Evolutionary conservation across 495 filamentous ascomycete genomes (phyloP), one percentile per base, ranked within the genome.

Genomic region (Penicillium egyptiacum): DNA sequence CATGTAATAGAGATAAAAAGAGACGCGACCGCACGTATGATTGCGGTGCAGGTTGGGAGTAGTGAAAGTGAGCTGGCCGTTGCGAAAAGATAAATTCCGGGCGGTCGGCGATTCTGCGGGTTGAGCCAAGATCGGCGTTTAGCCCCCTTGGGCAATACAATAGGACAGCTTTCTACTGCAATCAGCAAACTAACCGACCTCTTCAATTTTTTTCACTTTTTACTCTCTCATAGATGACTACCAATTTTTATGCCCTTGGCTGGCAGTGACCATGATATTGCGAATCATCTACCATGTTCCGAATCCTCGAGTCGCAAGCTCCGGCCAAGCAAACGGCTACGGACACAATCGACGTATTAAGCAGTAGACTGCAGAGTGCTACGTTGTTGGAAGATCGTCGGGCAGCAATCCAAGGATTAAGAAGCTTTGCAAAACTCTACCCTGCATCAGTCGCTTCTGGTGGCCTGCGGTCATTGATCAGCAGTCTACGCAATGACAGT

Each of bases 391-490:
- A 98, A 75, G 94, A 98, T 73, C 86, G 94, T 48, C 87, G 94
- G 54, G 91, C 89, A 52, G 92, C 94, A 42, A 95, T 98, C 48
- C 83, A 96, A 55, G 94, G 94, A 30, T 79, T 98, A 33, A 83
- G 95, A 58, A 96, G 91, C 78, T 97, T 98, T 73, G 91, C 94
- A 30, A 96, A 96, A 70, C 83, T 92, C 51, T 98, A 92, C 67
- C 95, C 96, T 31, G 94, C 96, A 22, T 92, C 90, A 11, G 94
- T 98, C n/a, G 92, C 94, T 11, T 96, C 92, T 0, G 92, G 91
- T 41, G 88, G 90, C 22, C 77, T 98, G 26, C 83, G 92, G 55
- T 89, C 86, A 53, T 80, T 98, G 58, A 98, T 98, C 62, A 84
- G 81, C 41, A 89, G 89, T 61, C 75, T 98, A 48, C 84, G 82